Evolutionary conservation across 2,329 filamentous ascomycete species (phyloP).

Genomic region (Trichoderma atrobrunneum): DNA sequence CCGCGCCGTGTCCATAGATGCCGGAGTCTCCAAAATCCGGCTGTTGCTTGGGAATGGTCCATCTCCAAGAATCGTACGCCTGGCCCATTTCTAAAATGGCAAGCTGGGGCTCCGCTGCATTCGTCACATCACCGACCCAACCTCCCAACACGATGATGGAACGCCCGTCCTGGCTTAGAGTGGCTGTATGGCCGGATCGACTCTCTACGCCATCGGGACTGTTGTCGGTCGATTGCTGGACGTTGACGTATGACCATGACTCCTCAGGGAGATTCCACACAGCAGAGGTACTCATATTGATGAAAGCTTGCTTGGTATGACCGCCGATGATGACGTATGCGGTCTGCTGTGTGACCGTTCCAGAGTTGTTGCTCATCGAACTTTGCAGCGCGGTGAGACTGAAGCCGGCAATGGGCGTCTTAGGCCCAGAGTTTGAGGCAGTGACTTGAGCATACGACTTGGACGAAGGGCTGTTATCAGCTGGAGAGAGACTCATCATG

Average conservation of each 20-base stretch:
- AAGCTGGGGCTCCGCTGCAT: conserved; percentile 77
- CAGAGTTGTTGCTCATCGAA: conserved; percentile 66
- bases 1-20: conserved; percentile 63
- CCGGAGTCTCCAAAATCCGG: conserved; percentile 44
- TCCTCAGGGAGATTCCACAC: conserved; percentile 84
- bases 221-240: conserved; percentile 49
- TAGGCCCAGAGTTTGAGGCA: conserved; percentile 53
- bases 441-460: conserved; percentile 36
- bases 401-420: conserved; percentile 83
- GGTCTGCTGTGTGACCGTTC: conserved; percentile 66
- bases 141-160: conserved; percentile 81
- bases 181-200: conserved; percentile 82
- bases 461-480: conserved; percentile 23
- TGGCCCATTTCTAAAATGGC: conserved; percentile 72
- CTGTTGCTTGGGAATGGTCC: conserved; percentile 59
- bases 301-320: conserved; percentile 77
- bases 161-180: conserved; percentile 74
- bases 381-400: conserved; percentile 71
- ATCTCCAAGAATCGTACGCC: conserved; percentile 72
- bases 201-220: conserved; percentile 59
- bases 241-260: conserved; percentile 76
- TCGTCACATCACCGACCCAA: conserved; percentile 81
- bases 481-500: conserved; percentile 66
- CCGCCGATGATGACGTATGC: conserved; percentile 82
- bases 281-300: conserved; percentile 91